Percentiles rank a stretch among this genome's conserved stretches.
Evolutionary conservation across 2,329 filamentous ascomycete species (phyloP).

Genomic region (Tolypocladium guangdongense): DNA sequence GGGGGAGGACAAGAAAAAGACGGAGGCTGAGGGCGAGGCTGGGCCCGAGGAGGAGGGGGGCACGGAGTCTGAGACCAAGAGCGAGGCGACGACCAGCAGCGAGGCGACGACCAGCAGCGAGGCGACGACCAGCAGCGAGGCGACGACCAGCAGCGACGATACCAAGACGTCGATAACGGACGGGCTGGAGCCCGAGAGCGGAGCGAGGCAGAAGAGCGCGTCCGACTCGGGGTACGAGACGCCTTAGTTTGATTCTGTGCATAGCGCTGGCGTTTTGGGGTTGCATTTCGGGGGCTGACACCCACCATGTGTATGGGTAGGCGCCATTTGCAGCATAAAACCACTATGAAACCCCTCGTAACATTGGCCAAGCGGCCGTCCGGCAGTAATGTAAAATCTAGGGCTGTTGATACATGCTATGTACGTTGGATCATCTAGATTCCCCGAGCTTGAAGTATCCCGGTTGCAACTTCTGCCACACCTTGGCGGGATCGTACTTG

Average conservation of each 20-base stretch:
- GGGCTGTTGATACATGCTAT: background rate
- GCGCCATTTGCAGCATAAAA: too few relatives aligned
- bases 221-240: conserved; percentile 25
- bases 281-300: background rate
- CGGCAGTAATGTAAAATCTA: too few relatives aligned
- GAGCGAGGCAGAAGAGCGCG: conserved; percentile 12
- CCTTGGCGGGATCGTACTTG: conserved; percentile 26
- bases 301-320: too few relatives aligned
- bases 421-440: background rate
- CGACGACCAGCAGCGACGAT: background rate
- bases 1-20: background rate
- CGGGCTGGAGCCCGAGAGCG: background rate
- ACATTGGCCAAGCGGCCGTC: too few relatives aligned
- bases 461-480: conserved; percentile 24
- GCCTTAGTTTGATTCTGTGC: conserved; percentile 4
- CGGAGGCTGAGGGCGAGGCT: background rate
- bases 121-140: background rate
- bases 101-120: background rate
- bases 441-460: conserved; percentile 27
- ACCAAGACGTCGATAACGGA: background rate
- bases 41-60: background rate
- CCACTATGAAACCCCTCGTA: too few relatives aligned
- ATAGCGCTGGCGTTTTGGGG: background rate
- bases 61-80: background rate
- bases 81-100: background rate